Base-by-base conservation (phyloP, 2,329 filamentous ascomycete species). In the Boeremia lycopersici region DNA sequence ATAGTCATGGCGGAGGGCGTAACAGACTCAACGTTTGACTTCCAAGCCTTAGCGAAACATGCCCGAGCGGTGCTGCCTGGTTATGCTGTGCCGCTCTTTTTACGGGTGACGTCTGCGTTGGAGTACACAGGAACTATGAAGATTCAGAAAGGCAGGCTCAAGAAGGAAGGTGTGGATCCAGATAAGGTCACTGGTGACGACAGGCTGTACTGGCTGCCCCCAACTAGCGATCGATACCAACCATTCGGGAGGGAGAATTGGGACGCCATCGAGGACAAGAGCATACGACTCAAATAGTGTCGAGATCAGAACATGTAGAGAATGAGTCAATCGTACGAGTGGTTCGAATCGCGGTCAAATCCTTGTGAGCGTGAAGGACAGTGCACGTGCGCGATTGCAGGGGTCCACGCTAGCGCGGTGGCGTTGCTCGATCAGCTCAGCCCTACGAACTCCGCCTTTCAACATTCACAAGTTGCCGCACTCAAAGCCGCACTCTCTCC, bases 71-170 rank as follows among this genome's bases (percentile, higher is more conserved):
- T 62, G 10, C 65, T 81, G n/a, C 78, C 78, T 10, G 65, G 76
- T 2, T 81, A 80, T 60, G 78, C 78, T 12, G 76, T 80, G 5
- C 78, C 78, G 1, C 45, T 79, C 0, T 81, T 80, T 51, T 17
- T 81, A 13, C 63, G 78, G 10, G 56, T 80, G 0, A 76, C 72
- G 4, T 60, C 64, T 31, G 66, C 67, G 42, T 62, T 79, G 19
- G 78, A 78, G 48, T 78, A 79, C 51, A 80, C 78, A 12, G 77
- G 74, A 3, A 80, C 77, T 7, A 61, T 79, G 66, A 80, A 80
- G 68, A 62, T 79, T 12, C 77, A 78, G 60, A 80, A 81, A 50
- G 74, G 74, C 2, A 71, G 69, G 25, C 59, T 80, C 34, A 74
- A 77, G 58, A 62, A 63, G 2, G 76, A 80, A 53, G 78, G 78